Evolutionary conservation across 1,284 basidiomycete species (phyloP).

Genomic region (Melanopsichium pennsylvanicum): DNA sequence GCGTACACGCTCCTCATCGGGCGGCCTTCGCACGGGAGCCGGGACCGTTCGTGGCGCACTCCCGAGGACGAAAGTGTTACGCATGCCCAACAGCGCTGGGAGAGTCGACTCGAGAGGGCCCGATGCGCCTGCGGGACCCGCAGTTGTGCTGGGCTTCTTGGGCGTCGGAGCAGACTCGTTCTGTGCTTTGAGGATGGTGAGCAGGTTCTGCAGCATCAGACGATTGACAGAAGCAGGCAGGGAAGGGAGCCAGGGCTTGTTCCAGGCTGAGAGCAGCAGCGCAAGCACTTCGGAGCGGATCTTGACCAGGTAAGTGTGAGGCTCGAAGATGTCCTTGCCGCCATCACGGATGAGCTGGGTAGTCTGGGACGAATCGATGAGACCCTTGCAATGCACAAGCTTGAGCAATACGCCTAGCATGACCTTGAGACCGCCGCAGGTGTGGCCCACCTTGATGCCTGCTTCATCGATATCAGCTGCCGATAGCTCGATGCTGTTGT

Average conservation of each 20-base stretch:
- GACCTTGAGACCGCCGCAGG: constrained; percentile 82
- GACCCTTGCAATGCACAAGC: constrained; percentile 78
- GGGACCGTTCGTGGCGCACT: constrained; percentile 29
- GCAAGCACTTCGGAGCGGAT: constrained; percentile 79
- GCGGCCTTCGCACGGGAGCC: constrained; percentile 27
- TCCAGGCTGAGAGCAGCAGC: constrained; percentile 78
- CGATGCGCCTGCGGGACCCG: constrained; percentile 5
- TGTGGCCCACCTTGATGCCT: constrained; percentile 70
- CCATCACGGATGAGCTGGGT: constrained; percentile 69
- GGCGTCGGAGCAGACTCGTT: constrained; percentile 59
- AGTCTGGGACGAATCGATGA: constrained; percentile 87
- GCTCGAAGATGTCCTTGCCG: constrained; percentile 72
- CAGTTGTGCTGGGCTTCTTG: constrained; percentile 15
- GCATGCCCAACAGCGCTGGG: constrained; percentile 28
- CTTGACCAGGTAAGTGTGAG: constrained; percentile 83
- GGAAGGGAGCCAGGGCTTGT: constrained; percentile 81
- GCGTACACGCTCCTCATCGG: constrained; percentile 71
- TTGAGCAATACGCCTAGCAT: constrained; percentile 80
- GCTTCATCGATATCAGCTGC: constrained; percentile 37
- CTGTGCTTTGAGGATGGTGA: constrained; percentile 83
- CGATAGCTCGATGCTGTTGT: constrained; percentile 22
- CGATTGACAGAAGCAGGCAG: constrained; percentile 71
- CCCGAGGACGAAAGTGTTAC: constrained; percentile 34
- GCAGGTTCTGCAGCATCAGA: constrained; percentile 77
- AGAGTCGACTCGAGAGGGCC: constrained; percentile 10